Conservation (phyloP, 495 filamentous ascomycete species). For the Aeminium ludgeri region DNA sequence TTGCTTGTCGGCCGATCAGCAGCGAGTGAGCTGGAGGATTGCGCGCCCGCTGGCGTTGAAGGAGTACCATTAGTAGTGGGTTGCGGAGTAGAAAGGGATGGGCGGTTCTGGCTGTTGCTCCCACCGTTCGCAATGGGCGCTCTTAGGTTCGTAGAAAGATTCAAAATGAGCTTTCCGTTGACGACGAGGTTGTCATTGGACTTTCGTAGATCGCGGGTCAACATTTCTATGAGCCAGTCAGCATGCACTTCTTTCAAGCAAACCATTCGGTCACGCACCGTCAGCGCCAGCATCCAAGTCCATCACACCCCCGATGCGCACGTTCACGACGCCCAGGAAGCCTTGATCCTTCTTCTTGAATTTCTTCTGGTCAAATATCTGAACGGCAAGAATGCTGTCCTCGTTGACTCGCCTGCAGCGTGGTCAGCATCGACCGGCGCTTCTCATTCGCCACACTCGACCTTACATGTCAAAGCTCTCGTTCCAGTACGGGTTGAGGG, state of each 20-base stretch:
- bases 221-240: constrained; percentile 50
- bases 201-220: constrained; percentile 95
- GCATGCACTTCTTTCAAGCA: not conserved
- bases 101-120: constrained; percentile 12
- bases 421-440: not conserved
- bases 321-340: constrained; percentile 93
- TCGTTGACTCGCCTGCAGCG: constrained; percentile 59
- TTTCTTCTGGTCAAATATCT: constrained; percentile 99
- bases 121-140: constrained; percentile 28
- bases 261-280: constrained; percentile 39
- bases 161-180: constrained; percentile 92
- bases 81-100: constrained; percentile 20
- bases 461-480: constrained; percentile 90
- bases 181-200: constrained; percentile 96
- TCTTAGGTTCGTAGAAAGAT: constrained; percentile 74
- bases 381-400: constrained; percentile 89
- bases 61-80: constrained; percentile 21
- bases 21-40: constrained; percentile 20
- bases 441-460: not conserved
- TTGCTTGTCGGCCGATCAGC: constrained; percentile 14
- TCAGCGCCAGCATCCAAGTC: constrained; percentile 79
- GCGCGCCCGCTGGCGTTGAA: constrained; percentile 17
- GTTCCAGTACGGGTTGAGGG: constrained; percentile 97
- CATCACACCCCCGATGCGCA: constrained; percentile 82
- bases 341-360: constrained; percentile 99